Percentiles rank a stretch among this genome's conserved stretches.
phyloP scores from a whole-genome alignment of 257 asterid genomes.

The Solanum paucissectum region DNA sequence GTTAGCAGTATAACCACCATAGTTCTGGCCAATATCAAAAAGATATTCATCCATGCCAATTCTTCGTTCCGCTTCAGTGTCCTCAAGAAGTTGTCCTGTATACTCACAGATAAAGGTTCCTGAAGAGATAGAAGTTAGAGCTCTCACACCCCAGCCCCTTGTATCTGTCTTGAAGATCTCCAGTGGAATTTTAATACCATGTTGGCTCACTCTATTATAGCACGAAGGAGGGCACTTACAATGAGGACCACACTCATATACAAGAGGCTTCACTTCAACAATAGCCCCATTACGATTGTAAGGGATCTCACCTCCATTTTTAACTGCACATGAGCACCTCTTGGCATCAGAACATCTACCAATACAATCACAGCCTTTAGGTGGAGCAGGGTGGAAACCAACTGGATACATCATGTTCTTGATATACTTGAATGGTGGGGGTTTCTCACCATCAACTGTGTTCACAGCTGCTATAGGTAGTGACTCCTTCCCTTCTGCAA shows the following conservation, averaged over 20 bases:
- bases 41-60: constrained; percentile 75
- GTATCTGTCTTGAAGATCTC: constrained; percentile 76
- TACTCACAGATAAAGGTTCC: constrained; percentile 95
- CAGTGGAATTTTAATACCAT: constrained; percentile 48
- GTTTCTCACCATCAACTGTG: constrained; percentile 31
- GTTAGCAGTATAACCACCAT: constrained; percentile 17
- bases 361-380: constrained; percentile 58
- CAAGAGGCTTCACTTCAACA: constrained; percentile 53
- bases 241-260: constrained; percentile 81
- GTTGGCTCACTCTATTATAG: constrained; percentile 67
- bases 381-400: constrained; percentile 29
- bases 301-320: constrained; percentile 73
- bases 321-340: constrained; percentile 48
- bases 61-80: constrained; percentile 70
- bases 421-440: constrained; percentile 48
- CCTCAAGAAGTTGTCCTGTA: constrained; percentile 78
- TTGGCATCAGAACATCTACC: constrained; percentile 50
- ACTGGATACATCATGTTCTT: constrained; percentile 52
- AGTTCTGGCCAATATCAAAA: constrained; percentile 72
- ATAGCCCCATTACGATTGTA: constrained; percentile 67
- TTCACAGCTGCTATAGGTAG: constrained; percentile 56
- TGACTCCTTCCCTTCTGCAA: constrained; percentile 53
- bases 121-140: constrained; percentile 53
- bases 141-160: constrained; percentile 95
- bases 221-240: constrained; percentile 89